Base-by-base conservation (phyloP, 2,329 filamentous ascomycete genomes). In the Fusarium incarnatum region DNA sequence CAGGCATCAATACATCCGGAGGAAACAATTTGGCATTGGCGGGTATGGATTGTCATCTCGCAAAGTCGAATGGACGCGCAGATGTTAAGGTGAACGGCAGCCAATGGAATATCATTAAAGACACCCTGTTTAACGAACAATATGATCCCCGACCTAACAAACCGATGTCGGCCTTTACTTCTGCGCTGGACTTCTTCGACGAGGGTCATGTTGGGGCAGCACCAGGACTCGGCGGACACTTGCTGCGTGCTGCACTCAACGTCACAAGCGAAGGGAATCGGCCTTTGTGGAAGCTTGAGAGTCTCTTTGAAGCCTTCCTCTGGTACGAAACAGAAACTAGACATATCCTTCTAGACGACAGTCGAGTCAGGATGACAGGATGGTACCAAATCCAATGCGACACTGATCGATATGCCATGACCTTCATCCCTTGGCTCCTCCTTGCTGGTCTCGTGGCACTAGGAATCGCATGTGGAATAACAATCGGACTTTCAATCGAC, bases 361-460 rank as follows among this genome's bases (percentile, higher is more conserved):
- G 22, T 11, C 40, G 37, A 23, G 2, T n/a, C 3, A 16, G 12
- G 6, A 54, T n/a, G 8, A 27, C 45, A 5, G 52, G 47, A 25
- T 40, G 40, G 48, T 67, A 57, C 23, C 30, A 62, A 10, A 40
- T 63, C 12, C 40, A 63, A 6, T 49, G 46, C 10, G 41, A 56
- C 10, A 63, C 50, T 12, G 50, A 49, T 12, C 13, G 44, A 37
- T 70, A 71, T 12, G 34, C 63, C 25, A 71, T 71, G 54, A 71
- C 67, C 3, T 71, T 64, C n/a, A 53, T 64, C 28, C 67, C 67
- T 11, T 70, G 62, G 67, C 67, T 70, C 12, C 57, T 70, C 5
- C 44, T 70, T 23, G 40, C 46, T 9, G 63, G 67, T 22, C 67
- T 70, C 22, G 25, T 53, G 8, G 41, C 67, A 3, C 40, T 71